A percentile compares a stretch with the other conserved stretches of the same genome.
Evolutionary conservation across 1,284 basidiomycete species (phyloP).

Genomic region (Tilletia walkeri): DNA sequence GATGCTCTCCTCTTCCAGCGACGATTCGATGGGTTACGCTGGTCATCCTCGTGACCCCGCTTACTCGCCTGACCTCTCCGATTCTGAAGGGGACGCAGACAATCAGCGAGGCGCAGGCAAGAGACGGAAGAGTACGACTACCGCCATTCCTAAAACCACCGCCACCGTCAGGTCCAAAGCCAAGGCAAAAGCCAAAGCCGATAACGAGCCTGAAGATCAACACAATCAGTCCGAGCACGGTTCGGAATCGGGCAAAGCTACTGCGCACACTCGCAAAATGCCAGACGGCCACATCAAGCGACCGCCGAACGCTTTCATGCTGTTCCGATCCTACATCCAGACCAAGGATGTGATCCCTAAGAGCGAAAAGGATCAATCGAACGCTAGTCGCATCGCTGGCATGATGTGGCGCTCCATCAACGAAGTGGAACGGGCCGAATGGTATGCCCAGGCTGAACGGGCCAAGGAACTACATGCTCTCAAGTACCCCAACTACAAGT

Average conservation of each 20-base stretch:
- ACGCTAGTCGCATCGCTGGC: slow-evolving; percentile 61
- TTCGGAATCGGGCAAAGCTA: too few species aligned
- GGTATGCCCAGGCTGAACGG: slow-evolving; percentile 38
- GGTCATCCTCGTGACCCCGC: not conserved
- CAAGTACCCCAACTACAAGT: slow-evolving; percentile 47
- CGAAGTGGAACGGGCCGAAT: slow-evolving; percentile 37
- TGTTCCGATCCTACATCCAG: slow-evolving; percentile 81
- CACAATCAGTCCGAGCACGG: not conserved
- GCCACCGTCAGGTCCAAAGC: too few species aligned
- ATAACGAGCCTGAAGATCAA: not conserved
- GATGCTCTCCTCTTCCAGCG: not conserved
- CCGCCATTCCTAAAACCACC: too few species aligned
- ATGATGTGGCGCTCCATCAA: slow-evolving; percentile 51
- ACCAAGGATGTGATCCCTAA: slow-evolving; percentile 76
- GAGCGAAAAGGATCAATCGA: slow-evolving; percentile 76
- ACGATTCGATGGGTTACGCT: not conserved
- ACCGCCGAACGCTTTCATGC: slow-evolving; percentile 90
- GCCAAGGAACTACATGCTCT: slow-evolving; percentile 45
- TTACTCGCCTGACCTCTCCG: not conserved
- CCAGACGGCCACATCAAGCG: slow-evolving; percentile 72
- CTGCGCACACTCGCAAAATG: slow-evolving; percentile 37
- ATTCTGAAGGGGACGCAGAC: not conserved
- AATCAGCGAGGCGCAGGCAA: not conserved
- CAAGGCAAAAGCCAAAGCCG: too few species aligned
- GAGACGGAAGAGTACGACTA: not conserved